phyloP scores from a whole-genome alignment of 805 yeast genomes.

The Debaryomyces hansenii region DNA sequence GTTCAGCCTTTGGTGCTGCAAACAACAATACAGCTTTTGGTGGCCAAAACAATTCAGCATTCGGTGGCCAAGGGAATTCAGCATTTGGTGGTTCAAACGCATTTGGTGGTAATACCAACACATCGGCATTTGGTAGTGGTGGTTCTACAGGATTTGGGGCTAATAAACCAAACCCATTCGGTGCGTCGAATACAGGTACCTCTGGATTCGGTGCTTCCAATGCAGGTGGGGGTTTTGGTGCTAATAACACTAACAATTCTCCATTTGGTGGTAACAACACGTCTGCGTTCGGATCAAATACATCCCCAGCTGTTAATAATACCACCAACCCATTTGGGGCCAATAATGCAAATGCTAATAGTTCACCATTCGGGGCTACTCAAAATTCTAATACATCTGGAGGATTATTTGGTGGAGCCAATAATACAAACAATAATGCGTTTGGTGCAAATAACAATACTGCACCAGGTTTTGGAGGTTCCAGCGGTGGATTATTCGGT shows the following conservation, averaged over 20 bases:
- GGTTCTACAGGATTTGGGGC: conserved; percentile 25
- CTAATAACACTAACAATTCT: conserved; percentile 14
- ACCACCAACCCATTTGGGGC: conserved; percentile 12
- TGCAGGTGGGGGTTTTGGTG: conserved; percentile 20
- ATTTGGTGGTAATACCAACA: conserved; percentile 6
- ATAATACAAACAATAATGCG: conserved; percentile 11
- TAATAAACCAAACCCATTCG: conserved; percentile 12
- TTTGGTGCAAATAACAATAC: conserved; percentile 37
- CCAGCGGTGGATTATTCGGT: conserved; percentile 20
- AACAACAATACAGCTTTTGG: conserved; percentile 22
- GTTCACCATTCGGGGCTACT: conserved; percentile 35
- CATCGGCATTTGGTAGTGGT: conserved; percentile 44
- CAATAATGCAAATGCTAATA: conserved; percentile 12
- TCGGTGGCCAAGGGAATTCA: conserved; percentile 10
- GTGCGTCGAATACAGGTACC: conserved; percentile 16
- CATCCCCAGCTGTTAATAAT: conserved; percentile 10
- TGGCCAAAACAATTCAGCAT: conserved; percentile 18
- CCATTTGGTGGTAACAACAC: conserved; percentile 30
- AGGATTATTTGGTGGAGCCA: conserved; percentile 9
- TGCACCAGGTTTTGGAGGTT: conserved; percentile 13
- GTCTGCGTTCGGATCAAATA: conserved; percentile 16
- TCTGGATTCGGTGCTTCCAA: conserved; percentile 35
- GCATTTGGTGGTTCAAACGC: conserved; percentile 8
- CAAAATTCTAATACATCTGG: conserved; percentile 10
- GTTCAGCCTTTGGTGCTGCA: conserved; percentile 16